Evolutionary conservation across 305 asterid genomes (phyloP), one percentile per base, ranked within the genome.

Genomic region (Stenogyne calaminthoides): DNA sequence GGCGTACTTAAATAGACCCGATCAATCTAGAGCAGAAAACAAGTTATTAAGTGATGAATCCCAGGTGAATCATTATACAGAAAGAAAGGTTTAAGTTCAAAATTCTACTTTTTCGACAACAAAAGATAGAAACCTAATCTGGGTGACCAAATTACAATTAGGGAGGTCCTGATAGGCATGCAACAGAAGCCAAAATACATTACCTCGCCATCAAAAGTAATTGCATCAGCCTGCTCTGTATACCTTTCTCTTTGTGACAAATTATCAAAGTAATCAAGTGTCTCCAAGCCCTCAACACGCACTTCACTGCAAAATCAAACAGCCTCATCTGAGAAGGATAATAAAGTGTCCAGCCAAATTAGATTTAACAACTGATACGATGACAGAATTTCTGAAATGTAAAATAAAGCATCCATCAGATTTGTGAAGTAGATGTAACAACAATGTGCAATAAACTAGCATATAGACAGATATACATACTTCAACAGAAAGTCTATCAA

Each of bases 151-250:
- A 5, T 18, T 19, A 54, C 29, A 15, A 54, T 11, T 20, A 9
- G 14, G 11, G 27, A 0, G n/a, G 27, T 20, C 14, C 32, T 55
- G 32, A n/a, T 20, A 54, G 29, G 60, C 12, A 55, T 55, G 60
- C 27, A 18, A 52, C 59, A 54, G 20, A 54, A 54, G 59, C 25
- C 27, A 54, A 54, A 54, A 54, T 5, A 54, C 6, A 25, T 70
- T 91, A 93, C 97, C 97, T 91, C 94, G 44, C 87, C 83, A 61
- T 93, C 97, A 80, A 93, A 93, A 66, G 96, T 91, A 57, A 91
- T 84, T 77, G 98, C 97, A 84, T 91, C 98, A 49, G 97, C 98
- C 84, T 77, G 98, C 86, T 92, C 97, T 1, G 97, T 92, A 55
- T 78, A 90, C 86, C 98, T 88, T 78, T 86, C 88, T 65, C 87